Base-by-base conservation (phyloP, 805 yeast genomes). In the Wickerhamomyces pijperi region DNA sequence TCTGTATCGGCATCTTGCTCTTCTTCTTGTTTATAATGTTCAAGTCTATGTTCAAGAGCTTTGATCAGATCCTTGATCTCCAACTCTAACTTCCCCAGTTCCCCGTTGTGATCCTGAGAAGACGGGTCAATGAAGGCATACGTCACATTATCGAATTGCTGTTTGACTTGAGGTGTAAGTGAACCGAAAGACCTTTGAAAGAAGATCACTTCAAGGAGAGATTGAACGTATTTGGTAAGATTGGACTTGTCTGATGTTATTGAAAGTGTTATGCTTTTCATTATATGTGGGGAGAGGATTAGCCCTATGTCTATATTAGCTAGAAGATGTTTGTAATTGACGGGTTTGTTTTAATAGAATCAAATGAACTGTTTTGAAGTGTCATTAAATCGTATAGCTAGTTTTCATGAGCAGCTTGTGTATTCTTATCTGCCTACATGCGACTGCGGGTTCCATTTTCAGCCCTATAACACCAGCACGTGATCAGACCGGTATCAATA, bases 161-260 rank as follows among this genome's bases (percentile, higher is more conserved):
- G 29, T n/a, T 61, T 58, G 4, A 73, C 67, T 14, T 61, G 55
- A 2, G 88, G 86, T 2, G 60, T 55, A 15, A 80, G 63, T 1
- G 78, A 68, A 0, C 88, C 90, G 51, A 83, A 75, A 20, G 80
- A 60, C 34, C 94, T 60, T 40, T 76, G 73, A 55, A 82, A 82
- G 53, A 82, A 72, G 16, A 82, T 74, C 2, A 83, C 63, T 64
- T 83, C 76, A 39, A 83, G 54, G 20, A 80, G 58, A 2, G 82
- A 31, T 7, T 31, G 17, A 14, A 31, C 12, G 14, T 31, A 31
- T 15, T 31, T 84, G 65, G 28, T 15, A 12, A 19, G 12, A 20
- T 15, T 33, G 7, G 29, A 12, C 29, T 25, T 25, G 29, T 25
- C 29, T 11, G 29, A 7, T 25, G 29, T 25, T 8, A 25, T 25